A percentile compares a stretch with the other conserved stretches of the same genome.
phyloP scores from a whole-genome alignment of 2,329 filamentous ascomycete genomes.

The Hymenoscyphus salicellus region DNA sequence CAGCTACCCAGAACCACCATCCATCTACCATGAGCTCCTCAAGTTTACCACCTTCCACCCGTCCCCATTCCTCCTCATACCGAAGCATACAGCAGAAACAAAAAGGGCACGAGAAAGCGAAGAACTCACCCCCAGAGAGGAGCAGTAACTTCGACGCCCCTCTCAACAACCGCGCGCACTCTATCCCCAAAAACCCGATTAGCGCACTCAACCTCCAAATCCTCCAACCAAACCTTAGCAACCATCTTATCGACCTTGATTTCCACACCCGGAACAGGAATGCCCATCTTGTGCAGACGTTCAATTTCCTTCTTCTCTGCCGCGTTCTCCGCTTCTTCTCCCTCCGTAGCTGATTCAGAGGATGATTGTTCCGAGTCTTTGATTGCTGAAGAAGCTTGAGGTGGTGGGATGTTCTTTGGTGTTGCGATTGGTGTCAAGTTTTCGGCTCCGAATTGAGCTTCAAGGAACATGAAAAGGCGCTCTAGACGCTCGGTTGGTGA shows the following conservation, averaged over 20 bases:
- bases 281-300: slow-evolving; percentile 76
- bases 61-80: neutral
- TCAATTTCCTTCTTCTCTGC: slow-evolving; percentile 63
- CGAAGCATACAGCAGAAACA: neutral
- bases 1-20: neutral
- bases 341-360: slow-evolving; percentile 32
- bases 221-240: slow-evolving; percentile 88
- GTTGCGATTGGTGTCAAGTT: slow-evolving; percentile 73
- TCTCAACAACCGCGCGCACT: slow-evolving; percentile 83
- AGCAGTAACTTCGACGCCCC: slow-evolving; percentile 82
- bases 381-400: slow-evolving; percentile 19
- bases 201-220: slow-evolving; percentile 81
- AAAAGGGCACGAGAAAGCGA: neutral
- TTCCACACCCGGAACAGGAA: slow-evolving; percentile 84
- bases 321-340: slow-evolving; percentile 36
- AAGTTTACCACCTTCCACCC: neutral
- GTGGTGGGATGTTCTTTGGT: slow-evolving; percentile 40
- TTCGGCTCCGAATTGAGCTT: slow-evolving; percentile 88
- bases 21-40: neutral
- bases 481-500: slow-evolving; percentile 73
- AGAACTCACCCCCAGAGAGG: slow-evolving; percentile 51
- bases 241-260: slow-evolving; percentile 85
- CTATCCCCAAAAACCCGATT: slow-evolving; percentile 78
- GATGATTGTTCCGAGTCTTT: slow-evolving; percentile 25
- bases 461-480: slow-evolving; percentile 90